These are phyloP conservation scores for Fusarium veterinarium DNA, from an alignment of 2,329 filamentous ascomycete genomes.

Conservation along the genomic window DNA sequence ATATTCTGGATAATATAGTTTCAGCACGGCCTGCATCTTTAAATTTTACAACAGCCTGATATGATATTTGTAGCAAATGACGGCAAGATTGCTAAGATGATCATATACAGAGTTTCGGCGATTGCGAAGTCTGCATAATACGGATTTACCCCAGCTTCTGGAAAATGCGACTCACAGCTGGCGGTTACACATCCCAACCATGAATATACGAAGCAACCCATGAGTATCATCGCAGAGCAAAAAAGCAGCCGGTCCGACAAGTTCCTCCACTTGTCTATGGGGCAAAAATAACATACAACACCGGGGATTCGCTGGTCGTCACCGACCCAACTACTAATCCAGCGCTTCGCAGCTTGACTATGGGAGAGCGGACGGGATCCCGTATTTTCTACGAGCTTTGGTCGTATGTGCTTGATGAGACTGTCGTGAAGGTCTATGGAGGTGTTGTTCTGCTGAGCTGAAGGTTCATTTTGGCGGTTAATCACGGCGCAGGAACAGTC, in stretches of 20 bases:
- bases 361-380: slow-evolving; percentile 28
- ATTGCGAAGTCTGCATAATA: background rate
- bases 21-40: slow-evolving; percentile 10
- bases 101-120: slow-evolving; percentile 6
- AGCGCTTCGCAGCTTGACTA: slow-evolving; percentile 24
- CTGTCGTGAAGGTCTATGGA: background rate
- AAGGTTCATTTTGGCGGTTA: background rate
- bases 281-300: slow-evolving; percentile 24
- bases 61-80: slow-evolving; percentile 5
- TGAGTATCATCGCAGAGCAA: background rate
- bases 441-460: background rate
- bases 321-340: slow-evolving; percentile 31
- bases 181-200: background rate
- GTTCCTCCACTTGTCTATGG: background rate
- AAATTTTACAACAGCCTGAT: slow-evolving; percentile 10
- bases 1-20: slow-evolving; percentile 8
- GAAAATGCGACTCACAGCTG: background rate
- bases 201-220: background rate
- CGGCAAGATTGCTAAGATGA: slow-evolving; percentile 7
- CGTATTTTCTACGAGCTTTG: slow-evolving; percentile 30
- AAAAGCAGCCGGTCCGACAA: background rate
- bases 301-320: slow-evolving; percentile 30
- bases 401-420: slow-evolving; percentile 2
- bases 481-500: background rate
- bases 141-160: slow-evolving; percentile 5